A percentile compares a stretch with the other conserved stretches of the same genome.
These are phyloP conservation scores for Pseudogymnoascus sp. DNA, from an alignment of 2,329 filamentous ascomycete species.

Conservation along the genomic window DNA sequence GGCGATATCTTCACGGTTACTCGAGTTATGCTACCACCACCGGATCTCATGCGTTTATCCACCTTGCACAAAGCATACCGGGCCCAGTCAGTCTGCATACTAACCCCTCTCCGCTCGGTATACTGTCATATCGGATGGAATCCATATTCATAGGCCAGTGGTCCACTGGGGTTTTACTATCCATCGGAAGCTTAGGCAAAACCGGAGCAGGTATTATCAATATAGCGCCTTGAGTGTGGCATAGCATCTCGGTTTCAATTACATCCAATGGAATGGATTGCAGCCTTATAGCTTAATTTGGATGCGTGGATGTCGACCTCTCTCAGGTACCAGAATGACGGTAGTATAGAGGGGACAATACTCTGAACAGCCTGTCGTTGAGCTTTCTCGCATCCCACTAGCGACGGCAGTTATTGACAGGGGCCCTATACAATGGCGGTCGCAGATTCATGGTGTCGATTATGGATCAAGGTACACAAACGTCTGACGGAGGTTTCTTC, in stretches of 20 bases:
- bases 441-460: neutral
- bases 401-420: slow-evolving; percentile 1
- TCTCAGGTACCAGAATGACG: neutral
- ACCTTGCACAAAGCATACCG: neutral
- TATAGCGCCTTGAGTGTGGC: neutral
- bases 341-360: neutral
- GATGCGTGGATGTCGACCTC: neutral
- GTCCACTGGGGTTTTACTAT: neutral
- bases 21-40: neutral
- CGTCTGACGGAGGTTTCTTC: neutral
- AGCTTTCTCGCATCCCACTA: neutral
- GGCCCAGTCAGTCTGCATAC: neutral
- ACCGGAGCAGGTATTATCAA: neutral
- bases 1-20: neutral
- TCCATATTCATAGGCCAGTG: neutral
- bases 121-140: neutral
- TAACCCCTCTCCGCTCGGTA: neutral
- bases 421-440: neutral
- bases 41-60: neutral
- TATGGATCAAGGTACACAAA: neutral
- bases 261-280: neutral
- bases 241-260: neutral
- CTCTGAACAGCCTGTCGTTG: neutral
- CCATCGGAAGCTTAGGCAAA: neutral
- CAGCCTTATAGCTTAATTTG: slow-evolving; percentile 3